A percentile compares a stretch with the other conserved stretches of the same genome.
Conservation (phyloP, 1,139 yeast species). For the Saccharomycopsis hybrid region DNA sequence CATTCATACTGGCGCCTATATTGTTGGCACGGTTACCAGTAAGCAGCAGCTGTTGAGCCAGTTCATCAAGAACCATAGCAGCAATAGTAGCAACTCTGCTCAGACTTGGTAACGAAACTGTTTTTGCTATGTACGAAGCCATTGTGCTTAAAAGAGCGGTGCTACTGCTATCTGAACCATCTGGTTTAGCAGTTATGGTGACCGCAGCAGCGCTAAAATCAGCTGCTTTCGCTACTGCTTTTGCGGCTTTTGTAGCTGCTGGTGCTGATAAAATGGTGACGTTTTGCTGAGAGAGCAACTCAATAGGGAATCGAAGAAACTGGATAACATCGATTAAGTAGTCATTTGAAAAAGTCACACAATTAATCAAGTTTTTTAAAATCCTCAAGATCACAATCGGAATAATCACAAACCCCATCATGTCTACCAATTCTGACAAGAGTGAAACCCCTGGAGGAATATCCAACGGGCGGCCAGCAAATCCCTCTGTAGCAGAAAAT, state of each 20-base stretch:
- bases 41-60: too few relatives aligned
- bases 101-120: too few relatives aligned
- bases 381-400: conserved; percentile 11
- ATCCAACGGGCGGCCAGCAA: too few relatives aligned
- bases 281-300: conserved; percentile 7
- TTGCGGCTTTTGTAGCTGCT: not conserved
- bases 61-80: too few relatives aligned
- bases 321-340: conserved; percentile 12
- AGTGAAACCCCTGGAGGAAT: too few relatives aligned
- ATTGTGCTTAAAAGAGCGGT: too few relatives aligned
- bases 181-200: not conserved
- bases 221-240: not conserved
- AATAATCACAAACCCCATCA: conserved; percentile 14
- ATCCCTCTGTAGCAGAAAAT: not conserved
- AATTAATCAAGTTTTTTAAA: conserved; percentile 11
- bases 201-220: not conserved
- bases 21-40: too few relatives aligned
- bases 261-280: conserved; percentile 1
- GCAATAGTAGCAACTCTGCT: too few relatives aligned
- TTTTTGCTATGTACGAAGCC: not conserved
- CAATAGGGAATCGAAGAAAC: conserved; percentile 10
- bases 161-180: not conserved
- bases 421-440: conserved; percentile 11
- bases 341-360: conserved; percentile 19
- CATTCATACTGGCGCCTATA: not conserved